Conservation (phyloP, 2,329 filamentous ascomycete genomes). For the Colletotrichum gigasporum region DNA sequence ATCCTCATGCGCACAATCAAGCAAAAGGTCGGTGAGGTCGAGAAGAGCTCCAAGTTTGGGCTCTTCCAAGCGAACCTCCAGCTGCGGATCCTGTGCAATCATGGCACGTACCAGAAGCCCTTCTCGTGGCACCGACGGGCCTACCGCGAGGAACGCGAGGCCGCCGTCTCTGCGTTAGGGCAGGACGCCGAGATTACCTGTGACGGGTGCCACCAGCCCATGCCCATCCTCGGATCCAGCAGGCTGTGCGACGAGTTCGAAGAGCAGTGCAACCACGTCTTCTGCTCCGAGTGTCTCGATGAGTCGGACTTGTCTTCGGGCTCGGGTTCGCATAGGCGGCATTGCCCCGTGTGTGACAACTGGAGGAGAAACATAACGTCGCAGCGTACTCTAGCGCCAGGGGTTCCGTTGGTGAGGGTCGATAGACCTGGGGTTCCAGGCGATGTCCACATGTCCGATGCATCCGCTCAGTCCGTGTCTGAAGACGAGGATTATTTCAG, state of each 20-base stretch:
- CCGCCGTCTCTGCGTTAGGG: slow-evolving; percentile 34
- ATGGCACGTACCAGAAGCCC: slow-evolving; percentile 56
- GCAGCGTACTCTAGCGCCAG: not conserved
- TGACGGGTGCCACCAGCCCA: slow-evolving; percentile 43
- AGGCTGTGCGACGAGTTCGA: slow-evolving; percentile 32
- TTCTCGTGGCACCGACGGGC: slow-evolving; percentile 51
- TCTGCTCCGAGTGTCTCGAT: slow-evolving; percentile 43
- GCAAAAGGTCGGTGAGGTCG: slow-evolving; percentile 45
- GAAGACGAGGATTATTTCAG: slow-evolving; percentile 39
- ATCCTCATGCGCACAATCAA: slow-evolving; percentile 49
- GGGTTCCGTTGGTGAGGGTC: not conserved
- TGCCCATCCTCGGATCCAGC: slow-evolving; percentile 40
- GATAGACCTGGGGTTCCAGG: not conserved
- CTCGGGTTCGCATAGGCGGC: not conserved
- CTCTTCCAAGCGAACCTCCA: slow-evolving; percentile 57
- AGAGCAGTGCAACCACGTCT: slow-evolving; percentile 40
- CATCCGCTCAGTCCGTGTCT: not conserved
- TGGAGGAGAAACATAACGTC: slow-evolving; percentile 5
- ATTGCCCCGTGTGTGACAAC: slow-evolving; percentile 38
- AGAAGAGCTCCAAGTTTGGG: slow-evolving; percentile 48
- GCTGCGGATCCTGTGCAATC: slow-evolving; percentile 58
- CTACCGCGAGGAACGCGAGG: slow-evolving; percentile 43
- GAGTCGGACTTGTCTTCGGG: slow-evolving; percentile 21
- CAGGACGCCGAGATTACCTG: slow-evolving; percentile 38
- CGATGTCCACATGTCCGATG: slow-evolving; percentile 6